phyloP scores from a whole-genome alignment of 306 rosid species.

The Luffa acutangula region DNA sequence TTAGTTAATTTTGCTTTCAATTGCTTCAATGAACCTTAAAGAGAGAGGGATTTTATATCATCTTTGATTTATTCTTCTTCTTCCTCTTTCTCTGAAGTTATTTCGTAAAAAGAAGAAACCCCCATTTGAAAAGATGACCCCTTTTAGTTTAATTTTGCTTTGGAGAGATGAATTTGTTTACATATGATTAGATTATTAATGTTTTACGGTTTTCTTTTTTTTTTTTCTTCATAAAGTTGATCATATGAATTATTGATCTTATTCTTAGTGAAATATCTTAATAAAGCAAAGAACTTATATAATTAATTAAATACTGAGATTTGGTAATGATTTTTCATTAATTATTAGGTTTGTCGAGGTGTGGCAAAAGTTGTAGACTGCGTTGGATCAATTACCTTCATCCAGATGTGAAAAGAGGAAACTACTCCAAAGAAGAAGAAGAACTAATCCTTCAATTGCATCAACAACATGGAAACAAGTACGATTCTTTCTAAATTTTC shows the following conservation, averaged over 20 bases:
- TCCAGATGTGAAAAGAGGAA: slow-evolving; percentile 59
- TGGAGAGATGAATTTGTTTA: neutral
- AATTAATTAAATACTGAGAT: neutral
- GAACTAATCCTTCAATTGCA: slow-evolving; percentile 41
- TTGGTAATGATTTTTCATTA: neutral
- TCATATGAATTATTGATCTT: neutral
- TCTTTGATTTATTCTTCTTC: neutral
- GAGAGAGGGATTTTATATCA: neutral
- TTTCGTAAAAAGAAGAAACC: too few relatives aligned
- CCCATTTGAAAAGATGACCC: neutral
- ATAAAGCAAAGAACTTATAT: neutral
- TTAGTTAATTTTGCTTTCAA: neutral
- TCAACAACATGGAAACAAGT: slow-evolving; percentile 62
- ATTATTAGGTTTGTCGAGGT: slow-evolving; percentile 43
- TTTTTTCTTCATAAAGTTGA: neutral
- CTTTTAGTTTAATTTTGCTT: neutral
- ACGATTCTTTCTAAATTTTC: slow-evolving; percentile 9
- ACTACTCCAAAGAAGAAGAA: slow-evolving; percentile 43
- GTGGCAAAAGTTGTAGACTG: slow-evolving; percentile 84
- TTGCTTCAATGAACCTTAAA: neutral
- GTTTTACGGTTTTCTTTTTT: too few relatives aligned
- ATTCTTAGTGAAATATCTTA: neutral
- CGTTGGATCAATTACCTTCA: slow-evolving; percentile 71
- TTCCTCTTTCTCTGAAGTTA: too few relatives aligned
- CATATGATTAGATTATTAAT: neutral